A percentile compares a stretch with the other conserved stretches of the same genome.
Conservation (phyloP, 179 eudicot species). For the Silene vulgaris region DNA sequence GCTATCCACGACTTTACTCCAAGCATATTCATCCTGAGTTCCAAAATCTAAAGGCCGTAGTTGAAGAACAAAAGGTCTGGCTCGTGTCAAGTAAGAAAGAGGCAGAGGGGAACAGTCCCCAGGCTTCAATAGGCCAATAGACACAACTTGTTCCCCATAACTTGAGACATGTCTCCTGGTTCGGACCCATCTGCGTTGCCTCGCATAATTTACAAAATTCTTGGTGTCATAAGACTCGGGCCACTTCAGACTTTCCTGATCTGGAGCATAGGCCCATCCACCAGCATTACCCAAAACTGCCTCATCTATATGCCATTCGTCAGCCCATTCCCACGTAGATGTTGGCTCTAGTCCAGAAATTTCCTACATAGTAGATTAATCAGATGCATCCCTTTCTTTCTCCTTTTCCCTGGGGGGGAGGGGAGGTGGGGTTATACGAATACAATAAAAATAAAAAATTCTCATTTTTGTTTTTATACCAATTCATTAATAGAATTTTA, state of each 20-base stretch:
- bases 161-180: constrained; percentile 43
- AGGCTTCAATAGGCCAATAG: constrained; percentile 58
- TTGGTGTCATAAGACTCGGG: constrained; percentile 54
- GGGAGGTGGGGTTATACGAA: not conserved
- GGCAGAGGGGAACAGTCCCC: constrained; percentile 79
- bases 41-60: constrained; percentile 54
- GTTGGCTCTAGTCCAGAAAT: constrained; percentile 44
- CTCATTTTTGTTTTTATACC: not conserved
- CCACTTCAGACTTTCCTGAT: constrained; percentile 59
- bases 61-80: constrained; percentile 46
- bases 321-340: constrained; percentile 78
- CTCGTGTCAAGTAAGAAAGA: constrained; percentile 54
- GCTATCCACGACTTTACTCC: constrained; percentile 67
- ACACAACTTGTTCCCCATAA: constrained; percentile 39
- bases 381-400: constrained; percentile 4
- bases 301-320: constrained; percentile 82
- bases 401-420: not conserved
- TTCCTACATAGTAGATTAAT: constrained; percentile 37
- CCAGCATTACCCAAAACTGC: constrained; percentile 37
- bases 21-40: constrained; percentile 50
- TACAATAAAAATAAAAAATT: not conserved
- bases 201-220: constrained; percentile 41
- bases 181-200: constrained; percentile 83
- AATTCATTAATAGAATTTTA: not conserved
- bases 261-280: constrained; percentile 93